A percentile compares a stretch with the other conserved stretches of the same genome.
Evolutionary conservation across 2,329 filamentous ascomycete genomes (phyloP).

Genomic region (Raffaelea arxii): DNA sequence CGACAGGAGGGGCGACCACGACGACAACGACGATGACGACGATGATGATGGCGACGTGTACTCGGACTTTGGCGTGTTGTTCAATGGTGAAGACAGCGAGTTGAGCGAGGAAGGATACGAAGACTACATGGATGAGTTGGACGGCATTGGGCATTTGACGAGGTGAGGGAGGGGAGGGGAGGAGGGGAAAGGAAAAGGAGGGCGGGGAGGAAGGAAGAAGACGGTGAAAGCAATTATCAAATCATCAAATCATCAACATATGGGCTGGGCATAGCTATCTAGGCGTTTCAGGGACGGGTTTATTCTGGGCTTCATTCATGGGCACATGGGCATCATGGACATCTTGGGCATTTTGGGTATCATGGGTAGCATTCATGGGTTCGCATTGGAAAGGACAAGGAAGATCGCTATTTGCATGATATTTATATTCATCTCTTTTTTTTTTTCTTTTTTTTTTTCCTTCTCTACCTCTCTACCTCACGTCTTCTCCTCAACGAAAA

Average conservation of each 20-base stretch:
- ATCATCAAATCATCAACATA: too few species aligned
- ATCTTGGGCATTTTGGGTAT: too few species aligned
- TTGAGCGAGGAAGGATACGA: slow-evolving; percentile 33
- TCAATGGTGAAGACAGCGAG: slow-evolving; percentile 23
- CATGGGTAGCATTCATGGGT: too few species aligned
- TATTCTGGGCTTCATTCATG: too few species aligned
- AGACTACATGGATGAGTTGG: slow-evolving; percentile 46
- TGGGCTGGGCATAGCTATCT: too few species aligned
- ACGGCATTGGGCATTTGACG: slow-evolving; percentile 39
- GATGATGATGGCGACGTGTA: slow-evolving; percentile 38
- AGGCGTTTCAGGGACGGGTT: too few species aligned
- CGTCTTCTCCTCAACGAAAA: slow-evolving; percentile 4
- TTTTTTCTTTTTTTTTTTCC: background rate
- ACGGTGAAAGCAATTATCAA: background rate
- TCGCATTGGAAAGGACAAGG: too few species aligned
- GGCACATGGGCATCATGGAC: too few species aligned
- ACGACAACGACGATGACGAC: slow-evolving; percentile 28
- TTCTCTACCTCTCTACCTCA: too few species aligned
- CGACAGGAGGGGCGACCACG: slow-evolving; percentile 22
- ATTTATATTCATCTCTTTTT: background rate
- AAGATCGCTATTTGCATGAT: too few species aligned
- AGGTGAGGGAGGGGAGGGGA: slow-evolving; percentile 15
- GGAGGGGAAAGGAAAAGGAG: background rate
- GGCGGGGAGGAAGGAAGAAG: background rate
- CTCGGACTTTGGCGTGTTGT: slow-evolving; percentile 43